A percentile compares a stretch with the other conserved stretches of the same genome.
Evolutionary conservation across 1,284 basidiomycete species (phyloP).

Genomic region (Inonotus obliquus): DNA sequence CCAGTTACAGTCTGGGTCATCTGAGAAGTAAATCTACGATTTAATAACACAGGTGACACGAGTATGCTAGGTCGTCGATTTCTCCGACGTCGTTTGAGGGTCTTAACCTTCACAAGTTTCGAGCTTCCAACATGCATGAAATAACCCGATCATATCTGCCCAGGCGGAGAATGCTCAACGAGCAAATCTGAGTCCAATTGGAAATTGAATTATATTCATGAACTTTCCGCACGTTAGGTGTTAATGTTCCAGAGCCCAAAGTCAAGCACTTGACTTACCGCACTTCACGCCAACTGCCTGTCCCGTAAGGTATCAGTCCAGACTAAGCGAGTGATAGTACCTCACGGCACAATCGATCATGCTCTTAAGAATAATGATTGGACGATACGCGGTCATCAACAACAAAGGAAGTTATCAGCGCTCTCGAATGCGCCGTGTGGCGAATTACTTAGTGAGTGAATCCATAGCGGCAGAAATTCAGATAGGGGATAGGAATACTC

Average conservation of each 20-base stretch:
- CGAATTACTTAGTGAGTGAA: too few species aligned
- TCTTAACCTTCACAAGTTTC: neutral
- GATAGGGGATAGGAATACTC: too few species aligned
- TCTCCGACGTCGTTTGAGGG: neutral
- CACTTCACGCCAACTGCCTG: neutral
- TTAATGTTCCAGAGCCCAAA: neutral
- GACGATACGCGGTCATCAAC: neutral
- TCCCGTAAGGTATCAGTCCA: neutral
- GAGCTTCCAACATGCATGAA: neutral
- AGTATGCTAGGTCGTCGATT: neutral
- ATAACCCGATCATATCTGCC: neutral
- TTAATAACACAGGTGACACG: neutral
- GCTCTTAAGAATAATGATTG: neutral
- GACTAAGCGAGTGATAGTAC: neutral
- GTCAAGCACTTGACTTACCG: neutral
- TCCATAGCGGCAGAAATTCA: too few species aligned
- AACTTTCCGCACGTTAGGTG: neutral
- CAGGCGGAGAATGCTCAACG: neutral
- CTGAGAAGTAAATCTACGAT: neutral
- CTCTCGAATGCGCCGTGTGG: too few species aligned
- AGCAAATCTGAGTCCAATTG: neutral
- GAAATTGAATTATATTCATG: neutral
- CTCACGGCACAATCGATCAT: neutral
- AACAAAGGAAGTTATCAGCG: too few species aligned
- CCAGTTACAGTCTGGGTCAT: slow-evolving; percentile 1